A percentile compares a stretch with the other conserved stretches of the same genome.
phyloP scores from a whole-genome alignment of 441 rosid genomes.

The Eutrema salsugineum region DNA sequence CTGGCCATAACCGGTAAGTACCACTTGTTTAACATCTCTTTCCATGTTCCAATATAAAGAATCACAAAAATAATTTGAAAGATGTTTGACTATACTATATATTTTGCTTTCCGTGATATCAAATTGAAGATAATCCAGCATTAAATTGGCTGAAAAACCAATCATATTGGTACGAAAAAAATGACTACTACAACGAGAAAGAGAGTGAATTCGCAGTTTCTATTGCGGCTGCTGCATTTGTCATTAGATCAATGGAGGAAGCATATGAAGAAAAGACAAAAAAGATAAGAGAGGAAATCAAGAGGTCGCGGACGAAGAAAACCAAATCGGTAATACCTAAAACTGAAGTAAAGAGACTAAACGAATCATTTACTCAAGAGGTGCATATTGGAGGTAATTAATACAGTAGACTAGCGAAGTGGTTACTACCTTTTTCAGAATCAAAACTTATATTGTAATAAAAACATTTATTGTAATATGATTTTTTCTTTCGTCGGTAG shows the following conservation, averaged over 20 bases:
- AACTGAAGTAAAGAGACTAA: slow-evolving; percentile 7
- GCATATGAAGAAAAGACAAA: slow-evolving; percentile 26
- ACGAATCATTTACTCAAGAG: slow-evolving; percentile 32
- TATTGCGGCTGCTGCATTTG: slow-evolving; percentile 67
- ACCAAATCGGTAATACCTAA: slow-evolving; percentile 1
- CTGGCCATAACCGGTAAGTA: slow-evolving; percentile 9
- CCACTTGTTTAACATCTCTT: not conserved
- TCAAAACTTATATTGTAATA: not conserved
- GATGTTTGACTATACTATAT: not conserved
- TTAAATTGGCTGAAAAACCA: slow-evolving; percentile 31
- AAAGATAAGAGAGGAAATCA: slow-evolving; percentile 39
- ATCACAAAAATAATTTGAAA: not conserved
- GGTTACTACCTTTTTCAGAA: not conserved
- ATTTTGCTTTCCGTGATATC: not conserved
- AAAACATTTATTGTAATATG: not conserved
- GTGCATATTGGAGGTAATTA: slow-evolving; percentile 33
- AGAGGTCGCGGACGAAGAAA: slow-evolving; percentile 28
- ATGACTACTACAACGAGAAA: slow-evolving; percentile 29
- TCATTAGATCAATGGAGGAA: slow-evolving; percentile 43
- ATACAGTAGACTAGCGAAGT: not conserved
- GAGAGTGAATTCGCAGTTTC: slow-evolving; percentile 49
- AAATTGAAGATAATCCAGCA: slow-evolving; percentile 17
- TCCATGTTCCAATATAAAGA: not conserved
- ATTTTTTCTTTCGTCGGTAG: not conserved
- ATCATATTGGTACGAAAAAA: slow-evolving; percentile 30